Evolutionary conservation across 768 basidiomycete genomes (phyloP), one percentile per base, ranked within the genome.

Genomic region (Mycena latifolia): DNA sequence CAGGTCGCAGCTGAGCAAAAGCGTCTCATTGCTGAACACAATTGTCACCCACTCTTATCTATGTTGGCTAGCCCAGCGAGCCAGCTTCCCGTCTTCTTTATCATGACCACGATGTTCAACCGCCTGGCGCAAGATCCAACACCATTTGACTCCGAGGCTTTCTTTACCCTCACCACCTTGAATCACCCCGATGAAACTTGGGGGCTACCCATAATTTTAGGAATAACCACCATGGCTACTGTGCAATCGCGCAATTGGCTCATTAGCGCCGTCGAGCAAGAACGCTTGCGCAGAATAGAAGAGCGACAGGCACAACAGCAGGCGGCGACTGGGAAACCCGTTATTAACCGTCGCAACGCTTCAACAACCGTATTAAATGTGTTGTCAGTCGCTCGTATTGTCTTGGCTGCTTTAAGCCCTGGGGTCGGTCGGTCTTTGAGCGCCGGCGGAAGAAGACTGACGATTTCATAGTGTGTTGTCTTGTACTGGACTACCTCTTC

Each of bases 401-500:
- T 91, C 43, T 72, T 92, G 28, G 90, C 89, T 31, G 81, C 88
- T 17, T 73, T 92, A 74, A 87, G 89, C 25, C 92, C 93, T 55
- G 93, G 92, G 67, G 93, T 94, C 74, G 57, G 85, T 80, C 33
- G 25, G 51, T 35, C 20, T 55, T 45, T n/a, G 47, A 43, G 31
- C 20, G 24, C 20, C 8, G n/a, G 29, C 29, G 25, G 28, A 33
- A 11, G 33, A 57, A 68, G 67, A 20, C 48, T 58, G 27, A 52
- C 18, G 37, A 27, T 54, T 39, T 39, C 20, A 58, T 64, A 92
- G 93, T 85, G 89, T 53, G 81, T 94, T 27, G 80, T 88, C 39
- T 71, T 94, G 33, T 94, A 92, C 72, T 94, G 93, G 93, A 81
- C 89, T 3, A 87, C 90, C 15, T 94, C 93, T 17, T 91, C 93